Percentiles rank a stretch among this genome's conserved stretches.
phyloP scores from a whole-genome alignment of 805 yeast species.

The Cyberlindnera xishuangbannaensis region DNA sequence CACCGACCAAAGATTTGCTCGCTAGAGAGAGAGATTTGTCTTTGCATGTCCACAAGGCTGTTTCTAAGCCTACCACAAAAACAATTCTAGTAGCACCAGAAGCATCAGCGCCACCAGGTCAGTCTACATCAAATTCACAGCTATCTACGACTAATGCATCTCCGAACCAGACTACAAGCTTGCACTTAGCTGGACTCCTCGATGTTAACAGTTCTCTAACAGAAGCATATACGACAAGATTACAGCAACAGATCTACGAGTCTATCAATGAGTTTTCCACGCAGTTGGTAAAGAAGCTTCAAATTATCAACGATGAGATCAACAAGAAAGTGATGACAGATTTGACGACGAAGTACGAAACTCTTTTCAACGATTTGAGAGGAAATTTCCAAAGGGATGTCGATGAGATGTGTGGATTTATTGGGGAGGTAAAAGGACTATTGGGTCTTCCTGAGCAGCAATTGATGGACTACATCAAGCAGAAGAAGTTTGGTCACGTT shows the following conservation, averaged over 20 bases:
- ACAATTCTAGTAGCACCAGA: too few relatives aligned
- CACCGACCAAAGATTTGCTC: too few relatives aligned
- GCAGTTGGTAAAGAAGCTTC: conserved; percentile 30
- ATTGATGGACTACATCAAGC: conserved; percentile 25
- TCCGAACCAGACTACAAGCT: too few relatives aligned
- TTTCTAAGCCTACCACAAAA: too few relatives aligned
- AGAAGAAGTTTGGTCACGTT: conserved; percentile 17
- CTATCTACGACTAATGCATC: too few relatives aligned
- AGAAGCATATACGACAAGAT: conserved; percentile 29
- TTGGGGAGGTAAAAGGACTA: conserved; percentile 30
- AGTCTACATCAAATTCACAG: too few relatives aligned
- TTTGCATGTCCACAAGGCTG: too few relatives aligned
- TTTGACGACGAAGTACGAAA: conserved; percentile 30
- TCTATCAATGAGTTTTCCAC: conserved; percentile 31
- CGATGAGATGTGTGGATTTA: conserved; percentile 30
- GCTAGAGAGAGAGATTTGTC: too few relatives aligned
- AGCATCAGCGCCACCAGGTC: too few relatives aligned
- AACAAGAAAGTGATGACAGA: conserved; percentile 30
- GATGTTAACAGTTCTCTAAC: too few relatives aligned
- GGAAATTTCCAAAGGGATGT: conserved; percentile 31
- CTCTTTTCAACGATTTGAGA: conserved; percentile 28
- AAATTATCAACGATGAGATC: conserved; percentile 32
- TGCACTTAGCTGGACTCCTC: too few relatives aligned
- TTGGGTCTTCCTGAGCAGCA: conserved; percentile 32
- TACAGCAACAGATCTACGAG: conserved; percentile 32